Conservation (phyloP, 176 grass and related monocot species). For the Carex cristatella region DNA sequence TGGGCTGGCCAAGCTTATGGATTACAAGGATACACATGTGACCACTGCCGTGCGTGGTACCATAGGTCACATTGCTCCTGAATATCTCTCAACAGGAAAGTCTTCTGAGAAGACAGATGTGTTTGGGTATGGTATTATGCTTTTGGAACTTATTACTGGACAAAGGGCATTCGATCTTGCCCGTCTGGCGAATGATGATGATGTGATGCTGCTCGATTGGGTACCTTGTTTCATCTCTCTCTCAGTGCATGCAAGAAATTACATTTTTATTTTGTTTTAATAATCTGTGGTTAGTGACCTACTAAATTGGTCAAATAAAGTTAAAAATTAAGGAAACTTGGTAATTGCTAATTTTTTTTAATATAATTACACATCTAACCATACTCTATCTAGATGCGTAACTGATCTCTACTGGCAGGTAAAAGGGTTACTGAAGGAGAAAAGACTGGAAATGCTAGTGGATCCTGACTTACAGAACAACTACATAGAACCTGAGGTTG, state of each 20-base stretch:
- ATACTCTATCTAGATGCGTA: not conserved
- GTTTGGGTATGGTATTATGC: constrained; percentile 87
- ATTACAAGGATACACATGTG: constrained; percentile 97
- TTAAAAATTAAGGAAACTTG: not conserved
- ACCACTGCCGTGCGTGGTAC: constrained; percentile 86
- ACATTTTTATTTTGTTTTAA: constrained; percentile 6
- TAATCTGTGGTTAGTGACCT: not conserved
- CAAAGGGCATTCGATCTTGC: constrained; percentile 89
- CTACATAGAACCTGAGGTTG: constrained; percentile 72
- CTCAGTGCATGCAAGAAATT: not conserved
- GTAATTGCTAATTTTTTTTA: not conserved
- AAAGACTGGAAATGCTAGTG: constrained; percentile 57
- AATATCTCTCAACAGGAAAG: constrained; percentile 88
- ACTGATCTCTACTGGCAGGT: constrained; percentile 37
- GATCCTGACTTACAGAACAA: constrained; percentile 65
- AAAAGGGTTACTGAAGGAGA: constrained; percentile 85
- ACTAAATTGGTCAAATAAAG: not conserved
- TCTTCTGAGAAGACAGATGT: constrained; percentile 91
- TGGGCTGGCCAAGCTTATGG: constrained; percentile 82
- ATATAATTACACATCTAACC: not conserved
- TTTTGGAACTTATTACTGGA: constrained; percentile 90
- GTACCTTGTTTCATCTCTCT: constrained; percentile 34
- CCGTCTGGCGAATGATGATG: constrained; percentile 81
- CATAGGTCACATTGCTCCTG: constrained; percentile 86
- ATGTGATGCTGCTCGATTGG: constrained; percentile 94